Conservation (phyloP, 1,139 yeast species). For the Meyerozyma athensensis region DNA sequence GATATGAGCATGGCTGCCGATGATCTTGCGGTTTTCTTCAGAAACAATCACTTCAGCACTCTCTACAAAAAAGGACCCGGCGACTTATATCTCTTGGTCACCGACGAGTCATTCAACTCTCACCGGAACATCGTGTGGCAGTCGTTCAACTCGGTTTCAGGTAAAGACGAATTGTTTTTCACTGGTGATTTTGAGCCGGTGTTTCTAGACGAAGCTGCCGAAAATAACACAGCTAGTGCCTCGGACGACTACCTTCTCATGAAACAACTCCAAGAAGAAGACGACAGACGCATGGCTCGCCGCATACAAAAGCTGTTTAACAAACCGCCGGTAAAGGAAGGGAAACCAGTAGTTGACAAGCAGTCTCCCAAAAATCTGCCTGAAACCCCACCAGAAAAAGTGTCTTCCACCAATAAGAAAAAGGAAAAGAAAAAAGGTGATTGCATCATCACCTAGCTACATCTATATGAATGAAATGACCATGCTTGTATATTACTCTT, state of each 20-base stretch:
- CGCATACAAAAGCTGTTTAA: conserved; percentile 32
- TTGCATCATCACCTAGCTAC: too few species aligned
- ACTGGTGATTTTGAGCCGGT: conserved; percentile 54
- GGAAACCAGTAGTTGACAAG: conserved; percentile 3
- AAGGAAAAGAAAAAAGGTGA: conserved; percentile 4
- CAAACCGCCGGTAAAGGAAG: conserved; percentile 4
- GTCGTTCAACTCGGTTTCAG: conserved; percentile 59
- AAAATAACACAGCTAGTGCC: conserved; percentile 15
- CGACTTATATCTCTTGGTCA: conserved; percentile 57
- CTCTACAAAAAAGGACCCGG: conserved; percentile 49
- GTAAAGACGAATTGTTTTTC: conserved; percentile 62
- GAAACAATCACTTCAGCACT: conserved; percentile 83
- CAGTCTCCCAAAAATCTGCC: conserved; percentile 4
- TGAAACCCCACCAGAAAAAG: conserved; percentile 1
- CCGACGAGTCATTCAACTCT: conserved; percentile 61
- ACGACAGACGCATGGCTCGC: conserved; percentile 52
- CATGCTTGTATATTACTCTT: not conserved
- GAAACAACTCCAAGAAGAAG: conserved; percentile 55
- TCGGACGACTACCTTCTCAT: conserved; percentile 41
- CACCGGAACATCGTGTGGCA: conserved; percentile 67
- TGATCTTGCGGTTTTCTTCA: conserved; percentile 60
- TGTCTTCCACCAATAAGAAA: not conserved
- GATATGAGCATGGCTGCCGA: conserved; percentile 33
- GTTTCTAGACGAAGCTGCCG: conserved; percentile 20
- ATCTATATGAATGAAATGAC: too few species aligned